Evolutionary conservation across 257 asterid species (phyloP), one percentile per base, ranked within the genome.

Genomic region (Paulownia fortunei): DNA sequence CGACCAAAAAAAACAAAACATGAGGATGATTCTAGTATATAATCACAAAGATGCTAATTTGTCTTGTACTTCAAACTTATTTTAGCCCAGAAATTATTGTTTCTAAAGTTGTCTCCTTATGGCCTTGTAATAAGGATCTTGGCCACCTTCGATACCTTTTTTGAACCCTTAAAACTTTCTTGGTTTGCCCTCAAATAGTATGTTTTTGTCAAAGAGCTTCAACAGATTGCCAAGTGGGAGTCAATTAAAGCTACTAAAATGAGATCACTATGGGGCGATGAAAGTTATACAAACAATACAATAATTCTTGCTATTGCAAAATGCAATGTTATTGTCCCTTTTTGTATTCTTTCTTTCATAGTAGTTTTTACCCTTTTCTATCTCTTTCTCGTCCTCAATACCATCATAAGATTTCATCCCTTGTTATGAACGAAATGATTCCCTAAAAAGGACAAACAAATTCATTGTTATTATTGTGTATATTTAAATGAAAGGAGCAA

Each of bases 111-210:
- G 87, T 82, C 75, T 76, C 23, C 10, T 69, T 81, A 69, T 81
- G 77, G 16, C n/a, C 65, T 52, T 19, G 30, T 63, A 78, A 41
- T 69, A 6, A 84, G 92, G 75, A 89, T 87, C 86, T 82, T 80
- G 37, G 80, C 84, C 72, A 30, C 37, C 69, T 80, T 79, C 27
- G 90, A 89, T 89, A 39, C 94, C 90, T 54, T 76, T 72, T 27
- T 72, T 6, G 2, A 34, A 65, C 27, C 23, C 32, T 56, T 34
- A 16, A 8, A 55, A 36, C 2, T 36, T 69, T 24, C n/a, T 24
- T 21, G 72, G 30, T 32, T 79, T 79, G 79, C 73, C 64, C 70
- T 67, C 9, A 34, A 79, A 49, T 39, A 54, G 34, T 56, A 16
- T 62, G 10, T 73, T 12, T 13, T 15, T 30, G 46, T 59, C 39